Percentiles rank a stretch among this genome's conserved stretches.
Evolutionary conservation across 129 eudicot species (phyloP).

Genomic region (Centella asiatica): DNA sequence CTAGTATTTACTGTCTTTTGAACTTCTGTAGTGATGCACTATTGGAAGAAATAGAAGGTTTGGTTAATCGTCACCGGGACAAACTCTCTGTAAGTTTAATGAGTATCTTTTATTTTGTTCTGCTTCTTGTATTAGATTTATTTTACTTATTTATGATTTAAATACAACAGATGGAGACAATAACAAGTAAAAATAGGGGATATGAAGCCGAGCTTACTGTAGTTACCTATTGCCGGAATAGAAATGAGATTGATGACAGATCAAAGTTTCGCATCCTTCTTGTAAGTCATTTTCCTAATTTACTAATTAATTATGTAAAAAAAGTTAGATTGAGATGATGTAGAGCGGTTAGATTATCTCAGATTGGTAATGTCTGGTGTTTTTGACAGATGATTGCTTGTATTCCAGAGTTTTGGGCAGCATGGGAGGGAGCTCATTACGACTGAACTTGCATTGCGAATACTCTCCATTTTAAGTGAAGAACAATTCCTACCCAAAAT

Average conservation of each 20-base stretch:
- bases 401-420: slow-evolving; percentile 99
- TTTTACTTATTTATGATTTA: slow-evolving; percentile 10
- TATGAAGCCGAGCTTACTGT: slow-evolving; percentile 71
- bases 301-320: too few species aligned
- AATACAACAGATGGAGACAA: slow-evolving; percentile 57
- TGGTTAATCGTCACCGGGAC: slow-evolving; percentile 81
- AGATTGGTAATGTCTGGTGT: slow-evolving; percentile 85
- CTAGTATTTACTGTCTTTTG: slow-evolving; percentile 6
- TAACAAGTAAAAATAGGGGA: slow-evolving; percentile 57
- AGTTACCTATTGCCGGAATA: slow-evolving; percentile 69
- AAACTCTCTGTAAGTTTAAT: slow-evolving; percentile 55
- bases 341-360: slow-evolving; percentile 44
- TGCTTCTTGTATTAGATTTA: not conserved
- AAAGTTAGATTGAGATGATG: slow-evolving; percentile 3
- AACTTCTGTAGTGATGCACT: slow-evolving; percentile 48
- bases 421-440: slow-evolving; percentile 98
- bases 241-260: slow-evolving; percentile 56
- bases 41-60: slow-evolving; percentile 74
- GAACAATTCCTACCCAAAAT: slow-evolving; percentile 86
- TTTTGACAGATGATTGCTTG: slow-evolving; percentile 99
- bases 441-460: slow-evolving; percentile 83
- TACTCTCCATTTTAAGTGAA: slow-evolving; percentile 85
- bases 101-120: not conserved
- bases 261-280: slow-evolving; percentile 79
- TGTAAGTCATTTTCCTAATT: slow-evolving; percentile 46